Conservation (phyloP, 805 yeast species). For the Schizosaccharomyces osmophilus region DNA sequence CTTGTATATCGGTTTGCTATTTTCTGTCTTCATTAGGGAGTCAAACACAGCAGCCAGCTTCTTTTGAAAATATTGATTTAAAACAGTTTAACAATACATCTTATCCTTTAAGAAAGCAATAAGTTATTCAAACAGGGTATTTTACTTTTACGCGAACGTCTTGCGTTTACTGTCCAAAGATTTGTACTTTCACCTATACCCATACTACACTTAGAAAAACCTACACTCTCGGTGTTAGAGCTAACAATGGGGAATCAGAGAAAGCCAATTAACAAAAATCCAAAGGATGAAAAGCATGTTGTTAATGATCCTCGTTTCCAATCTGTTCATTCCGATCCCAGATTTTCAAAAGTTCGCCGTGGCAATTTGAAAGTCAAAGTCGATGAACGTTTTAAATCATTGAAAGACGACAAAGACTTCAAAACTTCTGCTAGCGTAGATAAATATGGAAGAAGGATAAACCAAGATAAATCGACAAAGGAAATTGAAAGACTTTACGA, state of each 20-base stretch:
- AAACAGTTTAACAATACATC: too few species aligned
- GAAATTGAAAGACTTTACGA: conserved; percentile 47
- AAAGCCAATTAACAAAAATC: background rate
- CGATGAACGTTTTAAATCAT: conserved; percentile 66
- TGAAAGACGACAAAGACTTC: conserved; percentile 35
- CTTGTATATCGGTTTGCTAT: too few species aligned
- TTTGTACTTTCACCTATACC: too few species aligned
- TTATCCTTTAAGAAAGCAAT: too few species aligned
- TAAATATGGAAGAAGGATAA: conserved; percentile 60
- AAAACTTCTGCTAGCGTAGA: conserved; percentile 40
- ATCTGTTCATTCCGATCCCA: conserved; percentile 61
- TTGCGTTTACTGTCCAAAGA: too few species aligned
- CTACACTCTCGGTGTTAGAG: background rate
- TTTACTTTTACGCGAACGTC: too few species aligned
- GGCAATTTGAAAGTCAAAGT: conserved; percentile 50
- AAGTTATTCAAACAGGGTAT: too few species aligned
- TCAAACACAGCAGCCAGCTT: too few species aligned
- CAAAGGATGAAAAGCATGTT: conserved; percentile 12
- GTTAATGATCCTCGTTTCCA: conserved; percentile 55
- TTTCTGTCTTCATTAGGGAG: too few species aligned
- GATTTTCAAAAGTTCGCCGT: conserved; percentile 49
- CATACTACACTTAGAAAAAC: too few species aligned
- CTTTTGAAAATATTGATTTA: too few species aligned
- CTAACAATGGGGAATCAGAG: background rate
- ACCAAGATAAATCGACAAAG: conserved; percentile 18